Evolutionary conservation across 2,329 filamentous ascomycete genomes (phyloP).

Genomic region (Chaetomium olivaceum): DNA sequence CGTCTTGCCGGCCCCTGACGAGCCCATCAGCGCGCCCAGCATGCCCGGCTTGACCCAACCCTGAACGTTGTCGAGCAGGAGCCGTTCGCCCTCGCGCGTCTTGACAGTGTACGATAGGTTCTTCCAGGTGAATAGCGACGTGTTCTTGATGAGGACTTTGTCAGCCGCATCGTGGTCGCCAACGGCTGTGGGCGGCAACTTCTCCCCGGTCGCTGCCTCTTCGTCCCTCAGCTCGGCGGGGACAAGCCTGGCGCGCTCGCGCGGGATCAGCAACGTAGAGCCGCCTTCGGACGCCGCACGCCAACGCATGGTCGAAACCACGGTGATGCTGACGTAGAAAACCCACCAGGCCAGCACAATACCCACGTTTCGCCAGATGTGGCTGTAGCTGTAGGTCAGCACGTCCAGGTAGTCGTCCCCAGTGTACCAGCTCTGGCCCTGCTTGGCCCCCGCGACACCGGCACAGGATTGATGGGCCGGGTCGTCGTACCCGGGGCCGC

Average conservation of each 20-base stretch:
- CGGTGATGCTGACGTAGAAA: slow-evolving; percentile 59
- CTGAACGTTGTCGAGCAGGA: slow-evolving; percentile 75
- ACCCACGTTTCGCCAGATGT: slow-evolving; percentile 62
- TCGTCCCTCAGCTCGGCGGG: slow-evolving; percentile 44
- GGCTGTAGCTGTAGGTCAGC: slow-evolving; percentile 53
- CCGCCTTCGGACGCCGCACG: slow-evolving; percentile 53
- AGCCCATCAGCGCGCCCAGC: slow-evolving; percentile 77
- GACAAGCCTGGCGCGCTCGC: slow-evolving; percentile 51
- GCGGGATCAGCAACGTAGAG: slow-evolving; percentile 60
- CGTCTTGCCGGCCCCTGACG: slow-evolving; percentile 81
- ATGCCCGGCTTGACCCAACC: slow-evolving; percentile 83
- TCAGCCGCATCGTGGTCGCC: background rate
- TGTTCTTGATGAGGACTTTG: slow-evolving; percentile 58
- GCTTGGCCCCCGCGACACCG: slow-evolving; percentile 56
- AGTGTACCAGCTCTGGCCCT: slow-evolving; percentile 50
- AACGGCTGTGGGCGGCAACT: background rate
- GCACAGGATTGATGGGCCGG: slow-evolving; percentile 52
- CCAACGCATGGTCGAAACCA: slow-evolving; percentile 60
- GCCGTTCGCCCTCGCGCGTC: slow-evolving; percentile 60
- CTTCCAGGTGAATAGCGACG: slow-evolving; percentile 73
- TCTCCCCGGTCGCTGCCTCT: slow-evolving; percentile 44
- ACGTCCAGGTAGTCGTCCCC: slow-evolving; percentile 61
- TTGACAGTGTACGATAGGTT: slow-evolving; percentile 70
- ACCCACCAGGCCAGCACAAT: slow-evolving; percentile 65
- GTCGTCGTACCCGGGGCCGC: slow-evolving; percentile 50